These are phyloP conservation scores for Kluyveromyces marxianus DNA, from an alignment of 1,139 yeast genomes.

Conservation along the genomic window DNA sequence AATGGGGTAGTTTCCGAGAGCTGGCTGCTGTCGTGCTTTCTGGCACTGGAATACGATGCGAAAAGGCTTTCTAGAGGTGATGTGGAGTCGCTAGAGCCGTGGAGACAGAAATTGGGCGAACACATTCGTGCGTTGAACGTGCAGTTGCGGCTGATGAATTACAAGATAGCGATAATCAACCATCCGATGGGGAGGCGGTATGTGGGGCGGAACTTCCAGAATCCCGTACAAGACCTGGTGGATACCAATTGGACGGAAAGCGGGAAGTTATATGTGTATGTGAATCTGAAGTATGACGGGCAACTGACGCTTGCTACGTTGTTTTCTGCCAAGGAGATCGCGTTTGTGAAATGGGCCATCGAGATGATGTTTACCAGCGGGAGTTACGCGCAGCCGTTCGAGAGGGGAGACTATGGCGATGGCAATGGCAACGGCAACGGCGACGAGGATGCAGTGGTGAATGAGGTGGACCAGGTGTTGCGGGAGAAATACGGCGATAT, in stretches of 20 bases:
- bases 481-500: slow-evolving; percentile 5
- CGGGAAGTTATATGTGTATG: slow-evolving; percentile 23
- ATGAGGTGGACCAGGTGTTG: slow-evolving; percentile 16
- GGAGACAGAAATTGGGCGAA: slow-evolving; percentile 12
- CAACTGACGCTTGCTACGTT: slow-evolving; percentile 25
- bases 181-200: slow-evolving; percentile 22
- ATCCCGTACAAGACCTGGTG: background rate
- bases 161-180: slow-evolving; percentile 17
- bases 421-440: background rate
- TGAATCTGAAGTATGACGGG: slow-evolving; percentile 18
- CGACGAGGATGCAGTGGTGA: slow-evolving; percentile 1
- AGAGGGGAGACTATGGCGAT: background rate
- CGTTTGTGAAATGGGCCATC: slow-evolving; percentile 23
- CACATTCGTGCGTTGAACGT: slow-evolving; percentile 19
- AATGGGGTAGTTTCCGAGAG: slow-evolving; percentile 26
- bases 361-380: slow-evolving; percentile 8
- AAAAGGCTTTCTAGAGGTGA: slow-evolving; percentile 4
- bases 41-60: slow-evolving; percentile 11
- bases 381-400: background rate
- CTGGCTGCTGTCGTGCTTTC: slow-evolving; percentile 17
- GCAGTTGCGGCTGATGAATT: slow-evolving; percentile 18
- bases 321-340: slow-evolving; percentile 22
- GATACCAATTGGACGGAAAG: slow-evolving; percentile 12
- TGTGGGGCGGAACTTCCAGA: slow-evolving; percentile 8
- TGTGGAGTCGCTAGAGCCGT: slow-evolving; percentile 6